phyloP scores from a whole-genome alignment of 805 yeast species.

The Kurtzmaniella cleridarum region DNA sequence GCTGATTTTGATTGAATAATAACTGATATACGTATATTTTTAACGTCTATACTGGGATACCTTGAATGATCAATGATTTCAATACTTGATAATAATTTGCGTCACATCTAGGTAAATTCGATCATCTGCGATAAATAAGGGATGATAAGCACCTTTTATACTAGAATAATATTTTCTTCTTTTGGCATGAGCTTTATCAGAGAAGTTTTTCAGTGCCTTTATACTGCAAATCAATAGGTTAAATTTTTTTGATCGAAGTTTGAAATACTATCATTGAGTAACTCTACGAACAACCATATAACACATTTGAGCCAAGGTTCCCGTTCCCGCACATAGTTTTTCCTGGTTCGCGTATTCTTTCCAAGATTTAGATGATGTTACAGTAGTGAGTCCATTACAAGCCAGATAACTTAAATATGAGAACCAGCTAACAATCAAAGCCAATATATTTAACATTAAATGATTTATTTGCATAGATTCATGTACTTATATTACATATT shows the following conservation, averaged over 20 bases:
- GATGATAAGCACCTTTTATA: conserved; percentile 5
- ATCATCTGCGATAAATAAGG: conserved; percentile 9
- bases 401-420: background rate
- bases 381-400: conserved; percentile 1
- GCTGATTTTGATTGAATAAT: too few species aligned
- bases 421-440: background rate
- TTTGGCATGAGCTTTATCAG: conserved; percentile 1
- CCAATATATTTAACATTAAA: background rate
- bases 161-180: conserved; percentile 2
- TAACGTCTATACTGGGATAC: too few species aligned
- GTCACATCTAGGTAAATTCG: conserved; percentile 1
- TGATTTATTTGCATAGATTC: background rate
- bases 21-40: too few species aligned
- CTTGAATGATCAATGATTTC: too few species aligned
- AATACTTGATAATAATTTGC: background rate
- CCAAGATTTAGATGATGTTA: conserved; percentile 5
- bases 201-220: conserved; percentile 4
- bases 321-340: conserved; percentile 3
- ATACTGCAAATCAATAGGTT: conserved; percentile 4
- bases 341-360: conserved; percentile 4
- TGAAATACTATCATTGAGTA: background rate
- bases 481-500: background rate
- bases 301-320: conserved; percentile 6
- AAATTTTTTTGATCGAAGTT: background rate
- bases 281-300: conserved; percentile 6